These are phyloP conservation scores for Crithidia bombi DNA, from an alignment of 208 protist species.

Conservation along the genomic window DNA sequence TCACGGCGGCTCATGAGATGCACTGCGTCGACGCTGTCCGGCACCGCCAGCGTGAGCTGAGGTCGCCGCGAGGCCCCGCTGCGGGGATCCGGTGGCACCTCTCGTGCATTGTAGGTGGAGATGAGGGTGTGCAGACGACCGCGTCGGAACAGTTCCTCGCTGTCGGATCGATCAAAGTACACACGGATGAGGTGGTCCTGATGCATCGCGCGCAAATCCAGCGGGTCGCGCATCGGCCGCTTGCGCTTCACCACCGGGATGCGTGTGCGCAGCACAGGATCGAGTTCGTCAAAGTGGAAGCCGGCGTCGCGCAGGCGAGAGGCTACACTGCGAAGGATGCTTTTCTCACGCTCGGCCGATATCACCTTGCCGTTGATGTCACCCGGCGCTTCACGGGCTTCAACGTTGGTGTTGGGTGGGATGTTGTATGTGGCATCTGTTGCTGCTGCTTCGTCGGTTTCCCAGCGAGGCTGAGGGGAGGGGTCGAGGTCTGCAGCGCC, in stretches of 20 bases:
- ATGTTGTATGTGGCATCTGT: too few species aligned
- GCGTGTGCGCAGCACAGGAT: conserved; percentile 52
- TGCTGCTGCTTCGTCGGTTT: not conserved
- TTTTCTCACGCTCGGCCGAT: conserved; percentile 23
- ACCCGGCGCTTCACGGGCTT: not conserved
- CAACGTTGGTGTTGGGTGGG: not conserved
- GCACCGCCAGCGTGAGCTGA: conserved; percentile 20
- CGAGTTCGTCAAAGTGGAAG: conserved; percentile 70
- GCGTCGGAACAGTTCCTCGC: conserved; percentile 13
- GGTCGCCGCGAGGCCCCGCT: not conserved
- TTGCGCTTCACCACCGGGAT: conserved; percentile 75
- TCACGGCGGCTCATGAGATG: conserved; percentile 41
- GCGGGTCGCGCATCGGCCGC: conserved; percentile 22
- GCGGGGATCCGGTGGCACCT: not conserved
- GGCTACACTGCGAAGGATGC: conserved; percentile 27
- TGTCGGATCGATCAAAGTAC: conserved; percentile 14
- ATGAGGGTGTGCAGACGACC: not conserved
- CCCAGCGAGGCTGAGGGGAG: not conserved
- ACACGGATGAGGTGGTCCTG: conserved; percentile 26
- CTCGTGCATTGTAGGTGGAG: conserved; percentile 6
- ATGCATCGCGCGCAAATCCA: not conserved
- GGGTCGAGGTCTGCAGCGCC: not conserved
- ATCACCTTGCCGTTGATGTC: not conserved
- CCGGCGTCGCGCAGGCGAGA: conserved; percentile 49
- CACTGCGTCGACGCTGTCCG: conserved; percentile 38